These are phyloP conservation scores for Hypoxylon sp. DNA, from an alignment of 2,329 filamentous ascomycete genomes.

Conservation along the genomic window DNA sequence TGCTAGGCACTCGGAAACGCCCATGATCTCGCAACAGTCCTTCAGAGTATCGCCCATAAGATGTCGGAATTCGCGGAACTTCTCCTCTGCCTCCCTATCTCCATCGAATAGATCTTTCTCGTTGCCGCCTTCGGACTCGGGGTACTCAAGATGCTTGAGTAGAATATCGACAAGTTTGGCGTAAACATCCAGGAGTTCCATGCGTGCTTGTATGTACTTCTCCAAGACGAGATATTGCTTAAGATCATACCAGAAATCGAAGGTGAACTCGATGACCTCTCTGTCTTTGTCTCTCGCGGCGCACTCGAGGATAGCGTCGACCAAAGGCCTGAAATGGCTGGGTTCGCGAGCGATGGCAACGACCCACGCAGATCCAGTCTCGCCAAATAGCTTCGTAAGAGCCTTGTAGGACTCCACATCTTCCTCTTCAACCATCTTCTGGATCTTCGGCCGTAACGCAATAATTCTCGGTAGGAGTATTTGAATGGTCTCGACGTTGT, in stretches of 20 bases:
- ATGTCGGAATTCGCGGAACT: conserved; percentile 96
- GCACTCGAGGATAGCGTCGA: conserved; percentile 93
- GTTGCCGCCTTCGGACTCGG: conserved; percentile 78
- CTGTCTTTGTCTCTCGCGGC: conserved; percentile 88
- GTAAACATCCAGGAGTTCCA: conserved; percentile 85
- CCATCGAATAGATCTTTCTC: conserved; percentile 93
- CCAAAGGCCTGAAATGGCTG: conserved; percentile 82
- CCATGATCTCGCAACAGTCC: conserved; percentile 96
- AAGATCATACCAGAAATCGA: conserved; percentile 97
- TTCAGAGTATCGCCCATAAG: conserved; percentile 98
- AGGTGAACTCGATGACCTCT: conserved; percentile 93
- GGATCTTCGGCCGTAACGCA: conserved; percentile 81
- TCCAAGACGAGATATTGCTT: conserved; percentile 97
- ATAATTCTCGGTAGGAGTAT: conserved; percentile 86
- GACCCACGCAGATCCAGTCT: conserved; percentile 95
- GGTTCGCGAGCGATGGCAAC: conserved; percentile 90
- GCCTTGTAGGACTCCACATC: conserved; percentile 90
- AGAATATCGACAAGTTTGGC: conserved; percentile 93
- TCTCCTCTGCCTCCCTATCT: conserved; percentile 95
- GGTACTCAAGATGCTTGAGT: conserved; percentile 90
- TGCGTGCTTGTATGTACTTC: conserved; percentile 85
- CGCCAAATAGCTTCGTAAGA: conserved; percentile 89
- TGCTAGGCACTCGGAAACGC: conserved; percentile 88
- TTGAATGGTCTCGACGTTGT: conserved; percentile 85
- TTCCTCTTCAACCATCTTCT: conserved; percentile 80